Conservation (phyloP, 2,329 filamentous ascomycete species). For the Alternaria consortialis region DNA sequence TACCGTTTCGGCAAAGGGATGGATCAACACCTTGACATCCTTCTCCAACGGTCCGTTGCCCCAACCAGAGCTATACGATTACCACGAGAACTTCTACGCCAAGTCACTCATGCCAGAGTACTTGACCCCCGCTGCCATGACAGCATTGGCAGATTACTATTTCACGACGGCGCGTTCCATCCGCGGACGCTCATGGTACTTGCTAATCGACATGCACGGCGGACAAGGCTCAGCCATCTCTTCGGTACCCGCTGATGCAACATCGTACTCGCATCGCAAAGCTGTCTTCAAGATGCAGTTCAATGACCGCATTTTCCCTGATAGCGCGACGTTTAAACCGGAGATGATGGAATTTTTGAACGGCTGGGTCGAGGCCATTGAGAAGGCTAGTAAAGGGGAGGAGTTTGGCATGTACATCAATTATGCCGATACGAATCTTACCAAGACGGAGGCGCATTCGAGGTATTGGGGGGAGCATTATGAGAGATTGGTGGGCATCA, state of each 20-base stretch:
- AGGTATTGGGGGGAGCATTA: too few relatives aligned
- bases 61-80: conserved; percentile 32
- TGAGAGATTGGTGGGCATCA: conserved; percentile 42
- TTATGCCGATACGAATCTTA: conserved; percentile 60
- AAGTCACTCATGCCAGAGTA: conserved; percentile 39
- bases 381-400: conserved; percentile 24
- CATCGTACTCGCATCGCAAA: conserved; percentile 39
- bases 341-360: conserved; percentile 50
- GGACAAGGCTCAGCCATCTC: conserved; percentile 27
- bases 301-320: conserved; percentile 27
- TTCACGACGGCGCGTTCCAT: too few relatives aligned
- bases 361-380: conserved; percentile 50
- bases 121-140: conserved; percentile 26
- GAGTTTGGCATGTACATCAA: conserved; percentile 61
- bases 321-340: conserved; percentile 39
- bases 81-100: conserved; percentile 41
- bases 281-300: conserved; percentile 42
- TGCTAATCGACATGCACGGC: conserved; percentile 41
- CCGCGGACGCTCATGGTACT: conserved; percentile 30
- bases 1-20: conserved; percentile 10
- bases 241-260: conserved; percentile 18
- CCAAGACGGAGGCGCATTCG: conserved; percentile 52
- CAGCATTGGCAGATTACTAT: conserved; percentile 21
- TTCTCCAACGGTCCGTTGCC: conserved; percentile 32
- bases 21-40: conserved; percentile 34